Conservation (phyloP, 257 asterid genomes). For the Mentha longifolia region DNA sequence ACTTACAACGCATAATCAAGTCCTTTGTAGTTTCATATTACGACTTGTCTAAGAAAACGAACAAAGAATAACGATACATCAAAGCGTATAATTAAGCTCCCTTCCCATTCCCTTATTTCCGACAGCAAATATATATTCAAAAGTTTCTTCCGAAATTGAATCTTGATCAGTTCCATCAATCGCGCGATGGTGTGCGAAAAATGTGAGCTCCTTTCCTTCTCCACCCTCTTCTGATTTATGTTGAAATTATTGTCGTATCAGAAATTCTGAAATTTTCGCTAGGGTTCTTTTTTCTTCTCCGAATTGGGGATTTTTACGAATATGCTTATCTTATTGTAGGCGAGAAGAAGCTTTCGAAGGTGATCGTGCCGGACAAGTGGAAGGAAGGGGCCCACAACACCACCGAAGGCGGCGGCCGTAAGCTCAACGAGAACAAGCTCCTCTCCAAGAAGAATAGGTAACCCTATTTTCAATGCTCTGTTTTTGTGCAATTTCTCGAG, state of each 20-base stretch:
- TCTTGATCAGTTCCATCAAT: neutral
- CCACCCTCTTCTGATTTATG: neutral
- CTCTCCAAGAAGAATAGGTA: constrained; percentile 90
- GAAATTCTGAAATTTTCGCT: constrained; percentile 19
- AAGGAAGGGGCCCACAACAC: constrained; percentile 88
- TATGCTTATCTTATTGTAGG: constrained; percentile 44
- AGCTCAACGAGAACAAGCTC: constrained; percentile 97
- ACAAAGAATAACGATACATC: too few species aligned
- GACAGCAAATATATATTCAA: too few species aligned
- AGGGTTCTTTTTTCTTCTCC: constrained; percentile 42
- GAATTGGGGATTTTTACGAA: constrained; percentile 33
- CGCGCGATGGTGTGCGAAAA: constrained; percentile 81
- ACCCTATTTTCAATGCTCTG: neutral
- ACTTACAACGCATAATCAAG: too few species aligned
- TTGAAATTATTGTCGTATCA: neutral
- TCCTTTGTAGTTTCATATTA: too few species aligned
- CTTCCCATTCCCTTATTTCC: too few species aligned
- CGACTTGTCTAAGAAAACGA: too few species aligned
- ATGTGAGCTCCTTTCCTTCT: constrained; percentile 47
- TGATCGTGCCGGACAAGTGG: constrained; percentile 99
- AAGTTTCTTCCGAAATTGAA: constrained; percentile 1
- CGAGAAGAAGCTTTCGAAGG: constrained; percentile 92
- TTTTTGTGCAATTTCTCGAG: neutral
- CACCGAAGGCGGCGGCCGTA: constrained; percentile 97
- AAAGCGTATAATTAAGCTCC: too few species aligned